Base-by-base conservation (phyloP, 768 basidiomycete species). In the Chalciporus pseudorubinellus region DNA sequence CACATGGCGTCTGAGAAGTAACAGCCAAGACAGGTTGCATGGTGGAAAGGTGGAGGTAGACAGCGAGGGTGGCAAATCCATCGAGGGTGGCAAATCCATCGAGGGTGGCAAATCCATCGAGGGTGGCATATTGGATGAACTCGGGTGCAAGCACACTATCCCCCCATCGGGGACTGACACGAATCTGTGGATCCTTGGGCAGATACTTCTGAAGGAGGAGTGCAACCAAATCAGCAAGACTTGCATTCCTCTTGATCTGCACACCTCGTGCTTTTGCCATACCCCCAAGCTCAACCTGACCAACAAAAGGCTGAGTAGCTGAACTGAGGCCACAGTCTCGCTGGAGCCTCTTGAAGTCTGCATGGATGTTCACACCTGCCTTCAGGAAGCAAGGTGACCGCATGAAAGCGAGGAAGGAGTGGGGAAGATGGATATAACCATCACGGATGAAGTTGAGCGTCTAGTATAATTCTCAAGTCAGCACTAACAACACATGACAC, bases 161-260 rank as follows among this genome's bases (percentile, higher is more conserved):
- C 9, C 44, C 51, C 64, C 65, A 70, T 13, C 51, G 31, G 31
- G 58, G 39, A 50, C 67, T 64, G 41, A 59, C 33, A 1, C 46
- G 50, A 38, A 58, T 38, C 7, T 50, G 19, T 16, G 55, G 19
- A 58, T 70, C 52, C 45, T 65, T 60, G 36, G 19, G 28, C 24
- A 72, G 50, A 52, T 52, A 24, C 40, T 50, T 51, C 0, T 52
- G 39, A 3, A 74, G 60, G 22, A 71, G 57, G 1, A 22, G 19
- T 22, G 65, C 70, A 39, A 53, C 62, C 2, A 73, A 56, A 44
- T 73, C 70, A 2, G 64, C 56, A 19, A 73, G 63, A n/a, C 69
- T 47, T 24, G 55, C 48, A 38, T 51, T 52, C 6, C 63, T 62
- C 51, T 50, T 53, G 1, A 46, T 33, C 1, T 60, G 44, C 9